These are phyloP conservation scores for Atkinsonella hypoxylon DNA, from an alignment of 2,329 filamentous ascomycete genomes.

Conservation along the genomic window DNA sequence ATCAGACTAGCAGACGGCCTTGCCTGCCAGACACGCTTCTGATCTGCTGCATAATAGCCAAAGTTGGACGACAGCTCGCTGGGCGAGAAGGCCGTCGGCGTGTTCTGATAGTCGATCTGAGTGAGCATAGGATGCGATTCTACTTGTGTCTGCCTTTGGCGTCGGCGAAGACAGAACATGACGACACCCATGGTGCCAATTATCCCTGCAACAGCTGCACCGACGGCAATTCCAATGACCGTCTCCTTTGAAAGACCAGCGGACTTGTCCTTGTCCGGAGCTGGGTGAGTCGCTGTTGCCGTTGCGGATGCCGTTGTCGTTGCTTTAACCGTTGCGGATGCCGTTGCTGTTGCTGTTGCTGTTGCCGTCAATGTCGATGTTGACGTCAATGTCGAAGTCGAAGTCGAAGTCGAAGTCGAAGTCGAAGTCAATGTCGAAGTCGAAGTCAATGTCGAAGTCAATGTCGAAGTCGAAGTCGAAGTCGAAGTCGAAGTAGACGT, in stretches of 20 bases:
- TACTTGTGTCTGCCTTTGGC: constrained; percentile 13
- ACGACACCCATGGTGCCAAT: constrained; percentile 13
- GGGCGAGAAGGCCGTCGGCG: constrained; percentile 11
- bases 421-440: constrained; percentile 4
- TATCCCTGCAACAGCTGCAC: constrained; percentile 20
- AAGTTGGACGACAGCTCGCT: constrained; percentile 12
- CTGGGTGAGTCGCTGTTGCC: not conserved
- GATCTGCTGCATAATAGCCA: constrained; percentile 4
- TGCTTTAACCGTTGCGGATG: too few relatives aligned
- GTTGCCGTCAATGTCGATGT: constrained; percentile 4
- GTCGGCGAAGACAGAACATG: constrained; percentile 18
- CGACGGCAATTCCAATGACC: constrained; percentile 29
- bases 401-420: constrained; percentile 1
- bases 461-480: constrained; percentile 2
- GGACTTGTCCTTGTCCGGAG: not conserved
- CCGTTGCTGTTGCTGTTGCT: not conserved
- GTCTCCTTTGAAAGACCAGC: constrained; percentile 22
- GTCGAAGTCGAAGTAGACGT: too few relatives aligned
- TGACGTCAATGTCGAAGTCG: too few relatives aligned
- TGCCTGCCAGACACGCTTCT: constrained; percentile 8
- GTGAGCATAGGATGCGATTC: constrained; percentile 21
- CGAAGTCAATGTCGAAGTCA: not conserved
- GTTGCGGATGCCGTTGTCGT: not conserved
- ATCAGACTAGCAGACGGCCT: constrained; percentile 1
- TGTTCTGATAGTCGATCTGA: constrained; percentile 8